Evolutionary conservation across 805 yeast genomes (phyloP).

Genomic region (Ogataea parapolymorpha): DNA sequence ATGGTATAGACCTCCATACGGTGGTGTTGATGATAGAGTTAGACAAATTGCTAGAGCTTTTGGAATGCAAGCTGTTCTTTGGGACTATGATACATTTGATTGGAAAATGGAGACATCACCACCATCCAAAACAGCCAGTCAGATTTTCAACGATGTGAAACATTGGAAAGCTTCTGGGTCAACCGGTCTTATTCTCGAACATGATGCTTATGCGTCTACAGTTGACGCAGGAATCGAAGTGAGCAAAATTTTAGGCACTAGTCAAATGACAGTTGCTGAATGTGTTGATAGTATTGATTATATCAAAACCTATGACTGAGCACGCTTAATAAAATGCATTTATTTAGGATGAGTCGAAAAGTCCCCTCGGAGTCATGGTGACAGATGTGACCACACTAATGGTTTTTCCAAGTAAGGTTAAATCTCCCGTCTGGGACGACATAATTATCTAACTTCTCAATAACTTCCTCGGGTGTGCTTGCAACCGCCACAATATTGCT

Average conservation of each 20-base stretch:
- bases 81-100: slow-evolving; percentile 92
- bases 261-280: slow-evolving; percentile 74
- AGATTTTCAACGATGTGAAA: slow-evolving; percentile 53
- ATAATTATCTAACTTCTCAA: slow-evolving; percentile 57
- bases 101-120: slow-evolving; percentile 68
- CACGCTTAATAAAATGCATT: too few species aligned
- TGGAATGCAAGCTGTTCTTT: slow-evolving; percentile 82
- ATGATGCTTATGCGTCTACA: slow-evolving; percentile 68
- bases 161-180: slow-evolving; percentile 43
- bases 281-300: slow-evolving; percentile 70
- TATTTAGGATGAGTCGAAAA: too few species aligned
- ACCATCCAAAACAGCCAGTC: slow-evolving; percentile 42
- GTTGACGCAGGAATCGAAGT: slow-evolving; percentile 67
- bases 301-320: slow-evolving; percentile 35
- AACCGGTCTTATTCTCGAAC: slow-evolving; percentile 78
- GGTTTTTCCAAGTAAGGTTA: slow-evolving; percentile 62
- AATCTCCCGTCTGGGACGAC: slow-evolving; percentile 70
- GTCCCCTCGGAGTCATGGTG: too few species aligned
- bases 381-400: background rate
- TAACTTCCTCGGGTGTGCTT: slow-evolving; percentile 62
- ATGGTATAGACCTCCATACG: slow-evolving; percentile 96
- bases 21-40: slow-evolving; percentile 87
- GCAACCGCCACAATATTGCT: slow-evolving; percentile 70
- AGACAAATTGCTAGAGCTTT: slow-evolving; percentile 75
- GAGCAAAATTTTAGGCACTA: slow-evolving; percentile 48